A percentile compares a stretch with the other conserved stretches of the same genome.
phyloP scores from a whole-genome alignment of 257 asterid genomes.

The Anisodus tanguticus region DNA sequence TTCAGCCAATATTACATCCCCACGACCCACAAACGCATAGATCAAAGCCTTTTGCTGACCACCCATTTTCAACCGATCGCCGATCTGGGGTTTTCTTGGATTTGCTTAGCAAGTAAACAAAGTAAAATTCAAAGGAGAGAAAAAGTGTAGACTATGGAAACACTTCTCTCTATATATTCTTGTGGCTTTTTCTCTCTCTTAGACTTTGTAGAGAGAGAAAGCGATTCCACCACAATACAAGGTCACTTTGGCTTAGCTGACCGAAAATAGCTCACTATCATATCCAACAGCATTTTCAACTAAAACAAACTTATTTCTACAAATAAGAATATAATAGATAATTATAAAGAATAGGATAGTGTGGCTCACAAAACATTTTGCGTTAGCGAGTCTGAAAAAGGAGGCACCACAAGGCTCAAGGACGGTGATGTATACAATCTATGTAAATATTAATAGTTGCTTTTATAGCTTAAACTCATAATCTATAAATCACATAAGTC shows the following conservation, averaged over 20 bases:
- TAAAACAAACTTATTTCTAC: neutral
- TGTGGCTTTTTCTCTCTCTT: slow-evolving; percentile 14
- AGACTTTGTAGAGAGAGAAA: neutral
- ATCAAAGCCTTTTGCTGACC: slow-evolving; percentile 56
- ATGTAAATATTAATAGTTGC: too few species aligned
- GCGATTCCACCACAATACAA: neutral
- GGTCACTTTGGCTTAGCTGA: neutral
- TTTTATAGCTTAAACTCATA: too few species aligned
- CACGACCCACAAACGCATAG: slow-evolving; percentile 73
- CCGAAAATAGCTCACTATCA: neutral
- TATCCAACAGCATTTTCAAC: neutral
- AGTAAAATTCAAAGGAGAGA: slow-evolving; percentile 3
- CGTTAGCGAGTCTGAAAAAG: too few species aligned
- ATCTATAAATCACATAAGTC: too few species aligned
- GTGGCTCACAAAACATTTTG: too few species aligned
- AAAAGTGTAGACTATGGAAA: neutral
- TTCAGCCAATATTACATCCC: slow-evolving; percentile 58
- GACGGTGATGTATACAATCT: too few species aligned
- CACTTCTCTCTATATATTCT: neutral
- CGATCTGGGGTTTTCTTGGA: slow-evolving; percentile 19
- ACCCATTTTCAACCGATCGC: slow-evolving; percentile 50
- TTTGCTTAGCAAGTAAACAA: slow-evolving; percentile 31
- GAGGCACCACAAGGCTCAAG: too few species aligned
- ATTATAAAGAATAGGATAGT: too few species aligned
- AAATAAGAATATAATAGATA: neutral